Evolutionary conservation across 2,329 filamentous ascomycete genomes (phyloP), one percentile per base, ranked within the genome.

Genomic region (Teratosphaeriaceae sp.): DNA sequence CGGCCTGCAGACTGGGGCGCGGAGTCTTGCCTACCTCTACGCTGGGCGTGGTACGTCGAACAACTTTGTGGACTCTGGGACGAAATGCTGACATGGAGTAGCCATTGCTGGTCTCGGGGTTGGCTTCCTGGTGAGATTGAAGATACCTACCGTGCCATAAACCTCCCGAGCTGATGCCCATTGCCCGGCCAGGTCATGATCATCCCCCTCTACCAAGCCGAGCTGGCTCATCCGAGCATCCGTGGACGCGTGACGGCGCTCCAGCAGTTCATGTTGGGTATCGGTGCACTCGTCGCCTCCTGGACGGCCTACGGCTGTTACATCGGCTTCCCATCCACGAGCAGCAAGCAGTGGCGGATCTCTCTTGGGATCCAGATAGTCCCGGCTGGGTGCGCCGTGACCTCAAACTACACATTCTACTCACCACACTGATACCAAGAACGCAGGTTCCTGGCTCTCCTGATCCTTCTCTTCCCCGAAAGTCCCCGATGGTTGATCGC

Each of bases 221-320:
- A 92, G 57, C 73, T 90, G 19, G 80, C 82, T 3, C 86, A 90
- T 59, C 86, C 86, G 1, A 76, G 74, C 45, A 90, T 90, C 55
- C 78, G 86, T 61, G 86, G 85, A 11, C 72, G 80, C 49, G 75
- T 92, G 23, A 88, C 84, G 0, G 76, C 79, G 22, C 69, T 90
- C 3, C 85, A 89, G 61, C 85, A 89, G 55, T 88, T 89, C 58
- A 89, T 89, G 84, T 62, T 90, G 40, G 85, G 85, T 1, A 76
- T 90, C 21, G 86, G 86, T 44, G 70, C 84, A 13, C 73, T 92
- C 1, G 66, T 80, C 13, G 85, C 86, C 0, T 74, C 79, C 0
- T 88, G 85, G 84, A 78, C 85, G 37, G 80, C 79, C 0, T 90
- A 81, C 48, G 85, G 65, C 2, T 72, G 70, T 3, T 76, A 76